Evolutionary conservation across 2,329 filamentous ascomycete genomes (phyloP).

Genomic region (Colletotrichum eremochloae): DNA sequence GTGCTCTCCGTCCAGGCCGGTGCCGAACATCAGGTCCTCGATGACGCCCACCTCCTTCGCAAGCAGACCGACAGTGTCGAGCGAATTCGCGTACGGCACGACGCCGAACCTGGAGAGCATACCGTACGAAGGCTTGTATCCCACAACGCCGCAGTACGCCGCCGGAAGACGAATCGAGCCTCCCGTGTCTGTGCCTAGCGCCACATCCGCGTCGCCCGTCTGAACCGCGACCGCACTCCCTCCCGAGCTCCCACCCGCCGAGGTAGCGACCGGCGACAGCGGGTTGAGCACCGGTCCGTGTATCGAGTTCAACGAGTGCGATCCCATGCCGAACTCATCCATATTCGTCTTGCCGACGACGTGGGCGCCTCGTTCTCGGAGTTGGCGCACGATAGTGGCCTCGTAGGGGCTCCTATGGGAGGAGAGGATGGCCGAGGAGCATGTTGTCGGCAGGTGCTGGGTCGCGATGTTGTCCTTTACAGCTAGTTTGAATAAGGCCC

Average conservation of each 20-base stretch:
- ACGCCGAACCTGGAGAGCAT: conserved; percentile 88
- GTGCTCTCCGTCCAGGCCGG: conserved; percentile 62
- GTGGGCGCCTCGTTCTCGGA: conserved; percentile 72
- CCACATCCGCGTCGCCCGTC: conserved; percentile 68
- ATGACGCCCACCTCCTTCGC: conserved; percentile 67
- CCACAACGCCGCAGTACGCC: conserved; percentile 85
- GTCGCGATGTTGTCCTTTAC: conserved; percentile 86
- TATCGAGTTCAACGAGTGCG: conserved; percentile 79
- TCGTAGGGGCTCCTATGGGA: conserved; percentile 82
- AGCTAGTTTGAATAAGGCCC: conserved; percentile 63
- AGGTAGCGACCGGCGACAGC: conserved; percentile 60
- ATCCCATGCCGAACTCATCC: conserved; percentile 97
- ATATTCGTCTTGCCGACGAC: conserved; percentile 88
- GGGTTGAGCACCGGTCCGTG: conserved; percentile 74
- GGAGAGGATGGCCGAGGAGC: conserved; percentile 81
- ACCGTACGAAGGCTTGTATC: conserved; percentile 94
- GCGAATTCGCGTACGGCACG: conserved; percentile 90
- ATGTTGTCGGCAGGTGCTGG: conserved; percentile 78
- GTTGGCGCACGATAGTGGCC: conserved; percentile 81
- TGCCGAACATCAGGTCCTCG: conserved; percentile 65
- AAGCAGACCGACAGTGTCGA: conserved; percentile 90
- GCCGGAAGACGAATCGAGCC: conserved; percentile 90
- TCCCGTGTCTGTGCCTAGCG: conserved; percentile 93
- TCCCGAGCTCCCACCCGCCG: conserved; percentile 91
- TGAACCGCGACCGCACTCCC: conserved; percentile 91